phyloP scores from a whole-genome alignment of 495 filamentous ascomycete species.

The Xylaria intraflava region DNA sequence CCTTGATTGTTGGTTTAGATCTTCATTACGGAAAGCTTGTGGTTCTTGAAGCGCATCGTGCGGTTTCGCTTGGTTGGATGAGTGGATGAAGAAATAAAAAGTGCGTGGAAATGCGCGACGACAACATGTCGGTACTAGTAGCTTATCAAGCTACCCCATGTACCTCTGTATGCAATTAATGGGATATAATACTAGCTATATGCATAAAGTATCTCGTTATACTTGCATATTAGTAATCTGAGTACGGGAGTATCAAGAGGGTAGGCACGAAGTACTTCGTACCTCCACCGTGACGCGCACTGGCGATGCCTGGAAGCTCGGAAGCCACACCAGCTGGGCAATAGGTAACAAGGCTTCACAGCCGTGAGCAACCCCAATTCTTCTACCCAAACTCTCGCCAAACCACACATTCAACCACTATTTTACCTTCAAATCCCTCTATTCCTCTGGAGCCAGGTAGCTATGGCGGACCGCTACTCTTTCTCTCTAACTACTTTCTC shows the following conservation, averaged over 20 bases:
- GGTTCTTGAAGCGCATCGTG: not conserved
- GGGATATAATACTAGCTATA: too few relatives aligned
- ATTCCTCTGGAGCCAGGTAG: conserved; percentile 11
- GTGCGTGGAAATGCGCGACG: not conserved
- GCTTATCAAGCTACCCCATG: too few relatives aligned
- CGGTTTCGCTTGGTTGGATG: not conserved
- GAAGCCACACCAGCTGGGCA: conserved; percentile 3
- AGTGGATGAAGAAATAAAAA: not conserved
- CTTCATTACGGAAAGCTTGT: not conserved
- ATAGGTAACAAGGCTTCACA: conserved; percentile 9
- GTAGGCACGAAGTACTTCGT: not conserved
- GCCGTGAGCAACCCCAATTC: conserved; percentile 7
- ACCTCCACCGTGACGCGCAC: conserved; percentile 11
- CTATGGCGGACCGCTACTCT: conserved; percentile 97
- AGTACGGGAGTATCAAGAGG: not conserved
- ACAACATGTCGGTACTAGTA: not conserved
- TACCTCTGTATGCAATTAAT: too few relatives aligned
- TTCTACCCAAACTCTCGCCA: conserved; percentile 1
- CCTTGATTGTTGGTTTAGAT: not conserved
- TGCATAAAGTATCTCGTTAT: too few relatives aligned
- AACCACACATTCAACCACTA: conserved; percentile 2
- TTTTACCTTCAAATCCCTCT: conserved; percentile 1
- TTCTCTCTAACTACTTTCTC: conserved; percentile 99
- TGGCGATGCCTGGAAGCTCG: conserved; percentile 14
- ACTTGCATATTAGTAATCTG: not conserved